These are phyloP conservation scores for Geosiphon pyriformis DNA, from an alignment of 192 early-diverging fungal species.

Conservation along the genomic window DNA sequence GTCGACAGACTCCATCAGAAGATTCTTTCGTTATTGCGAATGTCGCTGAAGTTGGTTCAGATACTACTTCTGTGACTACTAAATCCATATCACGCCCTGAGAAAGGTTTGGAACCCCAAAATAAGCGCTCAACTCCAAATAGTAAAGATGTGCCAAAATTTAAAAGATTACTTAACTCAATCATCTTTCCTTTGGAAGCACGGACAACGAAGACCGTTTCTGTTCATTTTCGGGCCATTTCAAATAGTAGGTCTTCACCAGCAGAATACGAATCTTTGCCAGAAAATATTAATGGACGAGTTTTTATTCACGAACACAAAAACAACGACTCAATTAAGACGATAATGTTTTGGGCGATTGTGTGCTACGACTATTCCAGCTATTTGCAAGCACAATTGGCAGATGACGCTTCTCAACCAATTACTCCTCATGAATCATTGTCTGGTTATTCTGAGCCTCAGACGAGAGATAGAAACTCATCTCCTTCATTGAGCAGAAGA, in stretches of 20 bases:
- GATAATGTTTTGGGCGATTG: slow-evolving; percentile 54
- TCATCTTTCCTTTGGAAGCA: slow-evolving; percentile 66
- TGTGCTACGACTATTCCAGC: slow-evolving; percentile 39
- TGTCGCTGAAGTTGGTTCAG: slow-evolving; percentile 5
- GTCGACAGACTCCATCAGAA: slow-evolving; percentile 19
- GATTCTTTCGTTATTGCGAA: slow-evolving; percentile 29
- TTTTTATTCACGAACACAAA: slow-evolving; percentile 78
- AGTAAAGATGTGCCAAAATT: slow-evolving; percentile 39
- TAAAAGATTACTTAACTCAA: slow-evolving; percentile 52
- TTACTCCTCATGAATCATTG: too few relatives aligned
- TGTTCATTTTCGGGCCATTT: slow-evolving; percentile 53
- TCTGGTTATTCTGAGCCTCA: neutral
- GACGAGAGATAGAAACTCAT: neutral
- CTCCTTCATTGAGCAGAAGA: neutral
- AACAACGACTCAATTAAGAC: slow-evolving; percentile 74
- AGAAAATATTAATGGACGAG: slow-evolving; percentile 16
- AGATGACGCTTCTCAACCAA: slow-evolving; percentile 3
- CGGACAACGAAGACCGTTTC: slow-evolving; percentile 60
- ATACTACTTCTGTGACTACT: slow-evolving; percentile 5
- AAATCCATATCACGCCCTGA: neutral
- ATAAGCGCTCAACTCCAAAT: neutral
- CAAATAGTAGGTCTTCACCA: slow-evolving; percentile 20
- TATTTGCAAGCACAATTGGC: slow-evolving; percentile 26
- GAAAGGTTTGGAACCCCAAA: neutral
- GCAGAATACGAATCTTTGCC: slow-evolving; percentile 12